These are phyloP conservation scores for Canavalia ensiformis DNA, from an alignment of 306 rosid species.

Conservation along the genomic window DNA sequence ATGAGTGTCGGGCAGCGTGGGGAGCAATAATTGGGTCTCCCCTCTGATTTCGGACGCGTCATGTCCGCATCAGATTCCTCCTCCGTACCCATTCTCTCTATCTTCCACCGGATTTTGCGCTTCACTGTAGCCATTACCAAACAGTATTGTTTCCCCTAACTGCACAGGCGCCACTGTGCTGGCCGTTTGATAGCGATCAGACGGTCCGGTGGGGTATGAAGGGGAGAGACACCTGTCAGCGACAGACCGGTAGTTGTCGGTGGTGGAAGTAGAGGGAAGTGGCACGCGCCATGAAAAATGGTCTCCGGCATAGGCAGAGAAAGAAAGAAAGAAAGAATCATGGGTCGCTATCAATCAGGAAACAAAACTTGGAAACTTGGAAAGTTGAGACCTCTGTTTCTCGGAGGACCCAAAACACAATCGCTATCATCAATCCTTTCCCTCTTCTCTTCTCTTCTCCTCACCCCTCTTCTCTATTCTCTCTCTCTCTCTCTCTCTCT, in stretches of 20 bases:
- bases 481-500: background rate
- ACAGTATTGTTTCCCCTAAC: constrained; percentile 33
- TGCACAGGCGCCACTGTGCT: background rate
- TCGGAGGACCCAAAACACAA: constrained; percentile 13
- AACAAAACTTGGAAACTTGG: constrained; percentile 13
- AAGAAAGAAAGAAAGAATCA: constrained; percentile 44
- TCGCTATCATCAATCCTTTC: constrained; percentile 29
- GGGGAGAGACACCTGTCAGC: constrained; percentile 51
- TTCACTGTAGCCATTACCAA: constrained; percentile 57
- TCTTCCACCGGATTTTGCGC: constrained; percentile 78
- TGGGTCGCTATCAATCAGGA: constrained; percentile 54
- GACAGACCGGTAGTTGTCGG: constrained; percentile 60
- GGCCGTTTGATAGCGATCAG: constrained; percentile 19
- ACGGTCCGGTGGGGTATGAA: constrained; percentile 15
- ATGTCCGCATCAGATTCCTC: constrained; percentile 89
- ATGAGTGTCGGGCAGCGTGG: constrained; percentile 96
- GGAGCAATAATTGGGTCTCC: constrained; percentile 83
- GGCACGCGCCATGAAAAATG: constrained; percentile 53
- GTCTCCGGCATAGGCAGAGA: constrained; percentile 20
- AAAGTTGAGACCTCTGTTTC: background rate
- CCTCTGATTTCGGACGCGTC: constrained; percentile 97
- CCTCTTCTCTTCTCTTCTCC: background rate
- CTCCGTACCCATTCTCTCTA: constrained; percentile 56
- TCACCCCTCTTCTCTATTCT: background rate
- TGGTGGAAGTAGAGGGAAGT: background rate